Conservation (phyloP, 495 filamentous ascomycete genomes). For the Lasiosphaeria ovina region DNA sequence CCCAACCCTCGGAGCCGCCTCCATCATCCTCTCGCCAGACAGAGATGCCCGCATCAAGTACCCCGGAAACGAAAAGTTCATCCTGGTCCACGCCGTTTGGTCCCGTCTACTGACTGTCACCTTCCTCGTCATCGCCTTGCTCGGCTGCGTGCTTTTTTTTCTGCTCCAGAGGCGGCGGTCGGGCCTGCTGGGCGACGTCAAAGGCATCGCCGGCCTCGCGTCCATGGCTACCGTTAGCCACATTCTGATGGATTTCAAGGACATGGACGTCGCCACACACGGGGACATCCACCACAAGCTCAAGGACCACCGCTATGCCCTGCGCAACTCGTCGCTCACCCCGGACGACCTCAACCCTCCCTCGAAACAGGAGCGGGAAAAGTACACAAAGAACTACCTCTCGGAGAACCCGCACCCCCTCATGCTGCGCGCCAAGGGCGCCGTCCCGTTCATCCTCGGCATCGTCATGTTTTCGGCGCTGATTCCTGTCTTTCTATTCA, state of each 20-base stretch:
- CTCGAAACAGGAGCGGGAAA: slow-evolving; percentile 33
- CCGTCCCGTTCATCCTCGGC: slow-evolving; percentile 53
- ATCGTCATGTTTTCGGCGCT: slow-evolving; percentile 50
- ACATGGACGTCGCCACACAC: slow-evolving; percentile 64
- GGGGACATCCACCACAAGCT: slow-evolving; percentile 64
- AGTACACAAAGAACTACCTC: slow-evolving; percentile 39
- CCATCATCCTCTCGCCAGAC: slow-evolving; percentile 52
- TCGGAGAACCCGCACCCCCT: slow-evolving; percentile 63
- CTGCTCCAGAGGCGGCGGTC: slow-evolving; percentile 58
- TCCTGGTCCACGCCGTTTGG: slow-evolving; percentile 56
- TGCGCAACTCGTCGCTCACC: slow-evolving; percentile 65
- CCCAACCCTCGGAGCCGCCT: slow-evolving; percentile 60
- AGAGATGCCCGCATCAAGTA: slow-evolving; percentile 29
- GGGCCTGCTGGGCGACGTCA: slow-evolving; percentile 65
- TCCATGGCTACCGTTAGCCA: slow-evolving; percentile 70
- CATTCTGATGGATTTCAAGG: slow-evolving; percentile 72
- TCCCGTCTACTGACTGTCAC: slow-evolving; percentile 57
- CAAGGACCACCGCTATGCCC: slow-evolving; percentile 60
- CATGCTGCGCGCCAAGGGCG: slow-evolving; percentile 60
- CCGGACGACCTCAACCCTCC: slow-evolving; percentile 41
- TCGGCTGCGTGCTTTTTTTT: slow-evolving; percentile 57
- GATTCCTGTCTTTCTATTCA: slow-evolving; percentile 59
- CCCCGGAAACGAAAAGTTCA: slow-evolving; percentile 42
- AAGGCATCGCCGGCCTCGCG: slow-evolving; percentile 70
- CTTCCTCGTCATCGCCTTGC: slow-evolving; percentile 51